Base-by-base conservation (phyloP, 768 basidiomycete species). In the Brasilioporus rufonigricans region DNA sequence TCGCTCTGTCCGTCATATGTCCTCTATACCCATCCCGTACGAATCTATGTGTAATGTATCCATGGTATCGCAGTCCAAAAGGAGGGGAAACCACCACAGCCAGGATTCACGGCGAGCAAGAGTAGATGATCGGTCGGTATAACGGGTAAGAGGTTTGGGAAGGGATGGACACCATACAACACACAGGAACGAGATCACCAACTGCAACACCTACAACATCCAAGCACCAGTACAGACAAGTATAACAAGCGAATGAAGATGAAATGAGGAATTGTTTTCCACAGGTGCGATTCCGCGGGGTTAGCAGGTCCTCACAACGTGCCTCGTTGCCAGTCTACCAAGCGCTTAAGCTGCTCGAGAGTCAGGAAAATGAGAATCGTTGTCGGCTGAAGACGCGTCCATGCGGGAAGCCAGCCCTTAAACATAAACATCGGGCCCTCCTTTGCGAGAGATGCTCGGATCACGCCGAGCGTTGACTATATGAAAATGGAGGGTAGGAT, bases 381-480 rank as follows among this genome's bases (percentile, higher is more conserved):
- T 40, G 90, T 93, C 0, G 91, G 91, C 65, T 93, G 89, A 36
- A 93, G 78, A 68, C 91, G 79, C 48, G 82, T 81, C 90, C 90
- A 93, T 12, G 91, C 89, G 0, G 91, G 91, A 10, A 93, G 71
- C 91, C 91, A 93, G 58, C 91, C 91, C 68, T 91, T 91, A 77
- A 93, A 91, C 87, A 93, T 89, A 79, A 93, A 93, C 82, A 87
- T 87, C 4, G 89, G 69, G 14, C 91, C 91, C 62, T 93, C 91
- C 58, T 73, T 84, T 56, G 80, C 77, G 57, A 93, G 74, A 19
- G 89, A 88, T 12, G 76, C 61, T 19, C 79, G 76, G 66, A 93
- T 90, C 39, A 89, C 87, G 7, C 71, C 78, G 26, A 93, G 58
- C 0, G 91, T 89, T 1, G 87, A 90, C 85, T 87, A 13, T 2